Evolutionary conservation across 345 rosid genomes (phyloP).

Genomic region (Hevea brasiliensis): DNA sequence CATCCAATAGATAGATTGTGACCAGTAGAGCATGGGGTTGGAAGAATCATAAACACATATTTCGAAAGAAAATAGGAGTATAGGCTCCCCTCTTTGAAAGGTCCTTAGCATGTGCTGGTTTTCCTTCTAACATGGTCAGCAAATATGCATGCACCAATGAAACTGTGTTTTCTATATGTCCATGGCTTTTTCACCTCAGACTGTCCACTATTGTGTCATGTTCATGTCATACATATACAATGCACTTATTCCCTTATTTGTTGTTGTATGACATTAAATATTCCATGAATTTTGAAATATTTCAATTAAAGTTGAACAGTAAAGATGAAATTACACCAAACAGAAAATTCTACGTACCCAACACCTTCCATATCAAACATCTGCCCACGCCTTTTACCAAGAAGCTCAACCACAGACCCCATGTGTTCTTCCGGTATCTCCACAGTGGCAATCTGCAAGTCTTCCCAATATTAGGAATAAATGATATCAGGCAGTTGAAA

Average conservation of each 20-base stretch:
- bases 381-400: conserved; percentile 91
- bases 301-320: not conserved
- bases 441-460: conserved; percentile 77
- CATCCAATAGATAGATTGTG: too few relatives aligned
- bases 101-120: not conserved
- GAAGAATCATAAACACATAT: not conserved
- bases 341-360: conserved; percentile 48
- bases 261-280: not conserved
- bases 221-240: not conserved
- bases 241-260: not conserved
- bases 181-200: conserved; percentile 10
- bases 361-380: conserved; percentile 93
- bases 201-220: not conserved
- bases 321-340: conserved; percentile 5
- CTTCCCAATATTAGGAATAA: conserved; percentile 12
- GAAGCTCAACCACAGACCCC: conserved; percentile 98
- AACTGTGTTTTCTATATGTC: not conserved
- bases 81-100: not conserved
- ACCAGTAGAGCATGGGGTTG: not conserved
- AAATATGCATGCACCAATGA: not conserved
- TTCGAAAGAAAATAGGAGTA: not conserved
- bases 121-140: not conserved
- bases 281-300: not conserved
- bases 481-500: not conserved
- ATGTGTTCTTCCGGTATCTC: conserved; percentile 93